These are phyloP conservation scores for Apodospora peruviana DNA, from an alignment of 495 filamentous ascomycete genomes.

Conservation along the genomic window DNA sequence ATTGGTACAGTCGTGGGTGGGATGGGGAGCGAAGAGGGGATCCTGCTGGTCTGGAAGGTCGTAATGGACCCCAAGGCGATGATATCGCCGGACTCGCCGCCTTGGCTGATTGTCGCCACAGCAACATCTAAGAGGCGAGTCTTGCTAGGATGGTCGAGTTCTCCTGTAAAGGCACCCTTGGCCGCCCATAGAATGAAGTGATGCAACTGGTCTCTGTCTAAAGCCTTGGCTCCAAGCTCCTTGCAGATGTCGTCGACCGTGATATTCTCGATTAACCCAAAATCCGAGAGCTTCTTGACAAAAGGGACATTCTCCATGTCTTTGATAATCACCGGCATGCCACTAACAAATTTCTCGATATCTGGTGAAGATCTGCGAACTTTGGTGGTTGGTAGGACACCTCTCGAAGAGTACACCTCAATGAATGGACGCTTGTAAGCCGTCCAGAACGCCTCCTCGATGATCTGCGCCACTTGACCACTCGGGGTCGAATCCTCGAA, in stretches of 20 bases:
- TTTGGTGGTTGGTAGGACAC: constrained; percentile 69
- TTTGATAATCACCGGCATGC: constrained; percentile 81
- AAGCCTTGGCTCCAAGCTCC: constrained; percentile 70
- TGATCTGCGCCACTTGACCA: constrained; percentile 67
- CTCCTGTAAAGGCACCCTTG: constrained; percentile 56
- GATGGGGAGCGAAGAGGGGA: constrained; percentile 75
- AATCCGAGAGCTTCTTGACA: constrained; percentile 68
- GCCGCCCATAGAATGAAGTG: constrained; percentile 81
- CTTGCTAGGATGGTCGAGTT: constrained; percentile 59
- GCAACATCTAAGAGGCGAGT: constrained; percentile 69
- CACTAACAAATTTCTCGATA: constrained; percentile 75
- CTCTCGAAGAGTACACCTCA: constrained; percentile 80
- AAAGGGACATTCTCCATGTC: constrained; percentile 64
- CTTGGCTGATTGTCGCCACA: constrained; percentile 69
- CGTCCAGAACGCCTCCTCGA: constrained; percentile 94
- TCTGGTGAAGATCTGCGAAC: constrained; percentile 79
- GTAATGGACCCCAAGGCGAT: constrained; percentile 70
- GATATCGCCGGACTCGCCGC: constrained; percentile 55
- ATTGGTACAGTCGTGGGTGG: constrained; percentile 82
- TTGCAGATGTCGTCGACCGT: constrained; percentile 78
- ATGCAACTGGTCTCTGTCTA: constrained; percentile 66
- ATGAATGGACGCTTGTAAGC: constrained; percentile 74
- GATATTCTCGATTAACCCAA: constrained; percentile 75
- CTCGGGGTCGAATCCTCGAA: constrained; percentile 87
- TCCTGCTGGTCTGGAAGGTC: constrained; percentile 67